These are phyloP conservation scores for Bauhinia variegata DNA, from an alignment of 306 rosid genomes.

Conservation along the genomic window DNA sequence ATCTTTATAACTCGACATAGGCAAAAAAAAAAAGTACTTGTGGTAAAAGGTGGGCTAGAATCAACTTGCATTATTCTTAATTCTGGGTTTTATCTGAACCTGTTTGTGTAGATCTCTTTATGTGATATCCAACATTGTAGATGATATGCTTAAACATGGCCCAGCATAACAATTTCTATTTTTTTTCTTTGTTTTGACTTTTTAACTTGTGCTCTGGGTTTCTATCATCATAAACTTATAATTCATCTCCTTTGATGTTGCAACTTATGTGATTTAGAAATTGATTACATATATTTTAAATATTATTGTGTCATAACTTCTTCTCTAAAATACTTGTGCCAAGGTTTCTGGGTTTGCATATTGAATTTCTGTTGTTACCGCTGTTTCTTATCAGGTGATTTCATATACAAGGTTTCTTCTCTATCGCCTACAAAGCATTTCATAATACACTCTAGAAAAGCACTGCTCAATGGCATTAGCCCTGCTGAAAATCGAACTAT, in stretches of 20 bases:
- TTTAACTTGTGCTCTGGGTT: conserved; percentile 10
- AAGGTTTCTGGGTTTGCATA: conserved; percentile 28
- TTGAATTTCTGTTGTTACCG: conserved; percentile 33
- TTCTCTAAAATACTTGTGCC: conserved; percentile 7
- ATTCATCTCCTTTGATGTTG: conserved; percentile 3
- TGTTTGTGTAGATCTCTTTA: no score
- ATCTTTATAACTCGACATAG: not conserved
- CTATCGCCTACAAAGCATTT: conserved; percentile 90
- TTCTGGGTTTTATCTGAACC: no score
- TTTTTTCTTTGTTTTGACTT: not conserved
- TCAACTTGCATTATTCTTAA: no score
- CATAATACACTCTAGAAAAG: conserved; percentile 90
- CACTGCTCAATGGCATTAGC: conserved; percentile 87
- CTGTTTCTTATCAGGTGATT: conserved; percentile 73
- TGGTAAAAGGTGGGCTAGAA: no score
- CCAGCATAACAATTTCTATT: no score
- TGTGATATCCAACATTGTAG: no score
- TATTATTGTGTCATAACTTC: conserved; percentile 2
- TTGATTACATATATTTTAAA: not conserved
- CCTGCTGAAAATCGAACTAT: conserved; percentile 97
- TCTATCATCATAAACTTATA: conserved; percentile 4
- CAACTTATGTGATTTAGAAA: conserved; percentile 10
- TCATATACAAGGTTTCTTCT: conserved; percentile 93
- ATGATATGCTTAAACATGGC: no score
- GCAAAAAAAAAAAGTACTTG: no score